A percentile compares a stretch with the other conserved stretches of the same genome.
phyloP scores from a whole-genome alignment of 345 rosid genomes.

The Hibiscus syriacus region DNA sequence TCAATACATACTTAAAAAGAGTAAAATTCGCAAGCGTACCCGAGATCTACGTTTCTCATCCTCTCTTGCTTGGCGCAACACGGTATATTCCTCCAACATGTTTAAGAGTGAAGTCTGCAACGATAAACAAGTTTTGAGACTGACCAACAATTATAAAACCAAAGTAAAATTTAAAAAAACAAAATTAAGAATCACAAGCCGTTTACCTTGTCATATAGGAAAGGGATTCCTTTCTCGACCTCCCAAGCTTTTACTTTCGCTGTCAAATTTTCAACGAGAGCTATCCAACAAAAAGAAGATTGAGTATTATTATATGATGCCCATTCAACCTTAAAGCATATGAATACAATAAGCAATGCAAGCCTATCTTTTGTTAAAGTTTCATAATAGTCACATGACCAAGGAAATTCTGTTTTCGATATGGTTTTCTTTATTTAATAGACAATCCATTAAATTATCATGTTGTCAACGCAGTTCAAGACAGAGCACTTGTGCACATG shows the following conservation, averaged over 20 bases:
- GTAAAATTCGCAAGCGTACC: slow-evolving; percentile 29
- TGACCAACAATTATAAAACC: slow-evolving; percentile 8
- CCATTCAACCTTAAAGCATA: not conserved
- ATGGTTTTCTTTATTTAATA: not conserved
- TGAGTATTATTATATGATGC: not conserved
- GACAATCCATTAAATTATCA: not conserved
- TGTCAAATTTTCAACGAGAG: slow-evolving; percentile 51
- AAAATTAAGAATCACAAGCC: not conserved
- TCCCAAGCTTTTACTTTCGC: slow-evolving; percentile 77
- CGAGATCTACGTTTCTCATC: slow-evolving; percentile 73
- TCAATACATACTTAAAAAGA: not conserved
- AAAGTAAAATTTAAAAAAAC: slow-evolving; percentile 2
- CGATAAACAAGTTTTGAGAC: slow-evolving; percentile 12
- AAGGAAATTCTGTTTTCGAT: not conserved
- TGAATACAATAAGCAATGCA: not conserved
- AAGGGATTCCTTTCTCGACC: slow-evolving; percentile 51
- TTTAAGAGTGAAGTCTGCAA: slow-evolving; percentile 49
- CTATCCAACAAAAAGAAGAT: slow-evolving; percentile 24
- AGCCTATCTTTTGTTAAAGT: not conserved
- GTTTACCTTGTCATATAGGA: slow-evolving; percentile 66
- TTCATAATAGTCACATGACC: not conserved
- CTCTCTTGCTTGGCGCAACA: slow-evolving; percentile 51
- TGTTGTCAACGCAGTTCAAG: not conserved
- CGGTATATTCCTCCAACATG: slow-evolving; percentile 47
- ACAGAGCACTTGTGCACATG: too few species aligned